Evolutionary conservation across 177 flowering plant genomes (phyloP), one percentile per base, ranked within the genome.

Genomic region (Vitis hybrid): DNA sequence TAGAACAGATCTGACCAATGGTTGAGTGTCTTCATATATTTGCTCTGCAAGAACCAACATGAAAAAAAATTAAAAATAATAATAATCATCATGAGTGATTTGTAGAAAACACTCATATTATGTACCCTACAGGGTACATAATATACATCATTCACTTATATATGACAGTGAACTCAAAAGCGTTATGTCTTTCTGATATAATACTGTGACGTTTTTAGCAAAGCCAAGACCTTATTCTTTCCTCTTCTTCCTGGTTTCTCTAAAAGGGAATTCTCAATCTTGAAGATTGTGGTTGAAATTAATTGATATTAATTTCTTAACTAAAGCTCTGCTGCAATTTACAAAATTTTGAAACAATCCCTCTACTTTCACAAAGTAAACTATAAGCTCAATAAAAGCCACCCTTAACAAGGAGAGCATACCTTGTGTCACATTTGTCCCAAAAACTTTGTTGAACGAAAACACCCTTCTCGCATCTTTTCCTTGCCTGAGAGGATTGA

Each of bases 381-480:
- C 11, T 19, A 19, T 7, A 57, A 57, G 6, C 18, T 48, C 13
- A 64, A 17, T 48, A 48, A 51, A 9, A 19, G 49, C 12, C 18
- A 39, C 59, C 56, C 49, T 62, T 13, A 49, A 8, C 17, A 66
- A 62, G 64, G 62, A 65, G 52, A 72, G 74, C 70, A 34, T 85
- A 91, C 98, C 82, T 73, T 94, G 98, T 45, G 93, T 86, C 7
- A 68, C 86, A 71, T 65, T 83, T 49, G 85, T 73, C 18, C 84
- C 89, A 73, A 88, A 89, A n/a, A 94, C 92, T 77, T 88, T 89
- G 76, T 94, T 91, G 75, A 94, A 92, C 9, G 83, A 51, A 67
- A 91, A 94, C 9, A 86, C 73, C 68, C 61, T 87, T 70, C 95
- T 82, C 65, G 89, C 86, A 75, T 93, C 97, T 81, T 86, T 94